Conservation (phyloP, 2,329 filamentous ascomycete genomes). For the Graphilbum fragrans region DNA sequence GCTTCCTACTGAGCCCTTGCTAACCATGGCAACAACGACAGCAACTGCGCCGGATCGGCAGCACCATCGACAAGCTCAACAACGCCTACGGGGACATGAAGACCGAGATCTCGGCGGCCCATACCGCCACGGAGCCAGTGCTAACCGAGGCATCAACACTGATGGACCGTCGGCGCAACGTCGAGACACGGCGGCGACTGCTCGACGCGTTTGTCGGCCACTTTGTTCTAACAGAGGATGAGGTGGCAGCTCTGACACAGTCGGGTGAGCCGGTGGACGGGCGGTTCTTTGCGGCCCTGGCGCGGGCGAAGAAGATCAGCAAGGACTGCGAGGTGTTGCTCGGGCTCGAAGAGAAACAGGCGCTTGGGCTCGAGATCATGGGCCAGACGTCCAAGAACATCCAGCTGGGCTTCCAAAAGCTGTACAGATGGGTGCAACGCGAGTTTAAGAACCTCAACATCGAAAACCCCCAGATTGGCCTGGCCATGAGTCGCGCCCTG, state of each 20-base stretch:
- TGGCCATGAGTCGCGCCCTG: constrained; percentile 70
- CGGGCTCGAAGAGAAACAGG: constrained; percentile 84
- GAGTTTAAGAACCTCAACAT: constrained; percentile 88
- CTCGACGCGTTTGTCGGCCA: constrained; percentile 67
- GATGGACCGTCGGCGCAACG: constrained; percentile 57
- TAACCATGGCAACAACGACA: constrained; percentile 30
- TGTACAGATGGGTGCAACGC: constrained; percentile 89
- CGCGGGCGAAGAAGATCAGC: constrained; percentile 74
- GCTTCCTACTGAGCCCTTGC: constrained; percentile 10
- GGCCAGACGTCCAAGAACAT: constrained; percentile 80
- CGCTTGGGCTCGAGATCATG: constrained; percentile 78
- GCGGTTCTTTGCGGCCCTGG: constrained; percentile 65
- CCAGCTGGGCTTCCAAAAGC: constrained; percentile 84
- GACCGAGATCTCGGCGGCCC: constrained; percentile 61
- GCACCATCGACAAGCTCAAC: constrained; percentile 67
- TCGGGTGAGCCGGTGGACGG: constrained; percentile 75
- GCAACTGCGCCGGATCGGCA: constrained; percentile 79
- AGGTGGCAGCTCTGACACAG: constrained; percentile 62
- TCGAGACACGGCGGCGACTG: constrained; percentile 70
- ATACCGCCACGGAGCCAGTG: constrained; percentile 59
- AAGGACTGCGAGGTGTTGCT: constrained; percentile 81
- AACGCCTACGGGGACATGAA: constrained; percentile 71
- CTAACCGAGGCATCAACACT: constrained; percentile 67
- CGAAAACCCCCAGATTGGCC: constrained; percentile 86
- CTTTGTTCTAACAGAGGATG: constrained; percentile 75